A percentile compares a stretch with the other conserved stretches of the same genome.
Conservation (phyloP, 257 asterid genomes). For the Forsythia viridissima region DNA sequence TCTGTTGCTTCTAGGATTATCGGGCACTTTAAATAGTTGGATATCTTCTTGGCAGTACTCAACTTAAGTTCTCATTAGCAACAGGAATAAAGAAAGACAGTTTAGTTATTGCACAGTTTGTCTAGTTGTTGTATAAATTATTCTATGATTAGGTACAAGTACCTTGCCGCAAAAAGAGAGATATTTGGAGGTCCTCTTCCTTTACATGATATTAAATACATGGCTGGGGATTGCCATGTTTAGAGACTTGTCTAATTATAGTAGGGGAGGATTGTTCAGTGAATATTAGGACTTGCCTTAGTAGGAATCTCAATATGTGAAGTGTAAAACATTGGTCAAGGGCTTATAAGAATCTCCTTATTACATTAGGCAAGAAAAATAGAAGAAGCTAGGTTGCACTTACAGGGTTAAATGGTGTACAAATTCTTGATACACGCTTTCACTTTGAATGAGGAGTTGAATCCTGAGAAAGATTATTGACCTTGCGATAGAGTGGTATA, state of each 20-base stretch:
- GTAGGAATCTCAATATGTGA: background rate
- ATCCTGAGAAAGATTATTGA: slow-evolving; percentile 5
- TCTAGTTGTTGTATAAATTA: background rate
- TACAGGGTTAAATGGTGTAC: background rate
- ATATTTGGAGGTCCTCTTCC: background rate
- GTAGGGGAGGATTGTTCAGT: background rate
- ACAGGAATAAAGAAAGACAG: background rate
- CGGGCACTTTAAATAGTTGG: background rate
- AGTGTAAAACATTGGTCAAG: background rate
- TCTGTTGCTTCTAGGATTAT: background rate
- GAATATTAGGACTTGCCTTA: background rate
- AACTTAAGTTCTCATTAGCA: background rate
- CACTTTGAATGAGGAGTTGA: background rate
- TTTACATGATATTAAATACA: background rate
- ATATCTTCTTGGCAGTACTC: background rate
- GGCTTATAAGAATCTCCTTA: background rate
- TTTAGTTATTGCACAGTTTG: background rate
- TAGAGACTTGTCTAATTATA: background rate
- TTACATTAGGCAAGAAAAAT: slow-evolving; percentile 10
- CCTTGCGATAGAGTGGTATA: background rate
- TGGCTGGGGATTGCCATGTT: background rate
- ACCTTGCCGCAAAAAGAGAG: background rate
- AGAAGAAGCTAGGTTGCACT: background rate
- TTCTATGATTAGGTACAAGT: background rate
- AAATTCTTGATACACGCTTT: background rate